Evolutionary conservation across 352 stramenopile genomes (phyloP).

Genomic region (Globisporangium canariense): DNA sequence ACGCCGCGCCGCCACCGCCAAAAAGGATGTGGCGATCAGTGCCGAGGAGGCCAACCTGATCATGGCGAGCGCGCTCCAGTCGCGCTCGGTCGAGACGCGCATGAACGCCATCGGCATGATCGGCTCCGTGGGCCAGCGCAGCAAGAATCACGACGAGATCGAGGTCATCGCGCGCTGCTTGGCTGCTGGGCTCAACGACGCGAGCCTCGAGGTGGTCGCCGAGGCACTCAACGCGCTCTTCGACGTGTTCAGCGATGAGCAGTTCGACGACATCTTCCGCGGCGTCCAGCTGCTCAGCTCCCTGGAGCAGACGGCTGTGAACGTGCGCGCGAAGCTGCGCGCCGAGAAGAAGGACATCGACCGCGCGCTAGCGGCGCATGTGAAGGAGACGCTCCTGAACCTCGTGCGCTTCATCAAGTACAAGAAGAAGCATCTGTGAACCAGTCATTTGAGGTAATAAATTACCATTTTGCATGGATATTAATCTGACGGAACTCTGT

Average conservation of each 20-base stretch:
- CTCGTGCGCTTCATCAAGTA: conserved; percentile 90
- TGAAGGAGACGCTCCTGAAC: conserved; percentile 87
- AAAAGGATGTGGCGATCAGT: conserved; percentile 48
- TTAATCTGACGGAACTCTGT: neutral
- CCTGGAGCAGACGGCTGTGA: conserved; percentile 58
- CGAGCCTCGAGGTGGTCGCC: conserved; percentile 77
- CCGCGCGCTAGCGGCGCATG: conserved; percentile 70
- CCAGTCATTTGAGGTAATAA: neutral
- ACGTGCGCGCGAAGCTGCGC: conserved; percentile 71
- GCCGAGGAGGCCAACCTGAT: conserved; percentile 68
- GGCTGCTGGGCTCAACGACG: conserved; percentile 52
- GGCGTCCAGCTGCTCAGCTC: conserved; percentile 54
- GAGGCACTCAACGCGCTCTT: conserved; percentile 86
- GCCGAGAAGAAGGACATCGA: conserved; percentile 77
- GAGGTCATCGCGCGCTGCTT: conserved; percentile 68
- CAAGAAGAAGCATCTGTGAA: conserved; percentile 86
- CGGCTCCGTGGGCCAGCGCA: conserved; percentile 71
- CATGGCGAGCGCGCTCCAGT: conserved; percentile 57
- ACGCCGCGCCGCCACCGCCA: conserved; percentile 51
- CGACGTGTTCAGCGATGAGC: conserved; percentile 80
- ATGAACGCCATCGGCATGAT: conserved; percentile 79
- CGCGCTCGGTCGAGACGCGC: conserved; percentile 59
- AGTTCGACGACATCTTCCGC: conserved; percentile 75
- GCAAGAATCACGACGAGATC: conserved; percentile 58
- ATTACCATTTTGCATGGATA: neutral